Evolutionary conservation across 345 rosid species (phyloP).

Genomic region (Gossypium mustelinum): DNA sequence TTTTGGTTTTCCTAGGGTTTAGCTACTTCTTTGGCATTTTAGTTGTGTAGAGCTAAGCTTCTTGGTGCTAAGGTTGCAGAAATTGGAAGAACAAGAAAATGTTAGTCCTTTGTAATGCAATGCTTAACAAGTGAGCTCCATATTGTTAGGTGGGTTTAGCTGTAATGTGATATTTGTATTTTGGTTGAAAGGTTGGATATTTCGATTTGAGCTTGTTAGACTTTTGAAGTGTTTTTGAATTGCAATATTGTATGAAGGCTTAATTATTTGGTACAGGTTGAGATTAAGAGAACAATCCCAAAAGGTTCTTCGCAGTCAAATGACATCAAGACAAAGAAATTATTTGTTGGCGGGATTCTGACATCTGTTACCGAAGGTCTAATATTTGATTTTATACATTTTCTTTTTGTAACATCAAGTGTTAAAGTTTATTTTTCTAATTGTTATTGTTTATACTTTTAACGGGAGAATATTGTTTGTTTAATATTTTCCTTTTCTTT

Average conservation of each 20-base stretch:
- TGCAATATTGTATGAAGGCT: not conserved
- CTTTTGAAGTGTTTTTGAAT: not conserved
- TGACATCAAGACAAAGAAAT: slow-evolving; percentile 82
- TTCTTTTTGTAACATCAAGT: not conserved
- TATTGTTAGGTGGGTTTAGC: not conserved
- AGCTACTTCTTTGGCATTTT: not conserved
- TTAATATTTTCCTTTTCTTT: not conserved
- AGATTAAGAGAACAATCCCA: slow-evolving; percentile 90
- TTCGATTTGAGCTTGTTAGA: not conserved
- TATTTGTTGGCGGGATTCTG: slow-evolving; percentile 94
- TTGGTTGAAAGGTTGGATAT: not conserved
- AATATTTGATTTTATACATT: not conserved
- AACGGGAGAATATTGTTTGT: not conserved
- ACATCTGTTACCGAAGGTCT: slow-evolving; percentile 71
- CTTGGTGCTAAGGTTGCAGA: not conserved
- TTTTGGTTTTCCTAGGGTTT: not conserved
- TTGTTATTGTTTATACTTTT: not conserved
- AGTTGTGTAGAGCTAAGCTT: not conserved
- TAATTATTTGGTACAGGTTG: slow-evolving; percentile 49
- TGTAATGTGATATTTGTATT: not conserved
- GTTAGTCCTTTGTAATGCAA: not conserved
- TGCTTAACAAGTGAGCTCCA: not conserved
- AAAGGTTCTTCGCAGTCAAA: slow-evolving; percentile 67
- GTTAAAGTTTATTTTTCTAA: not conserved
- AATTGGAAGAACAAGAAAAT: too few species aligned